These are phyloP conservation scores for Mycena filopes DNA, from an alignment of 768 basidiomycete genomes.

Conservation along the genomic window DNA sequence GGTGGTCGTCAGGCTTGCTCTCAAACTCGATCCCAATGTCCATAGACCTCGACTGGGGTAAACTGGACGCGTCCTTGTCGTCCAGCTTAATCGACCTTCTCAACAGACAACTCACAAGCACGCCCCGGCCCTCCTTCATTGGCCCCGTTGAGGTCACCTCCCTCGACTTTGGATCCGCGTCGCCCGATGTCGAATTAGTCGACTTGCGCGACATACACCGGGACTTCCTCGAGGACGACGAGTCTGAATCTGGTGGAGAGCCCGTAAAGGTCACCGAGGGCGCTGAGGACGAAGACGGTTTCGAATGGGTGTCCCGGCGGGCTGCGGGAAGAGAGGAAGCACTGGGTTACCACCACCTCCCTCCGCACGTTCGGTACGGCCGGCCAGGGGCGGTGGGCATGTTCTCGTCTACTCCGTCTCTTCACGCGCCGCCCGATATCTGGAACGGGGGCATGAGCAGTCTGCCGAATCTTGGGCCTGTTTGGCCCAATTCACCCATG, in stretches of 20 bases:
- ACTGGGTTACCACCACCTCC: constrained; percentile 75
- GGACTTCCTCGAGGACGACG: constrained; percentile 91
- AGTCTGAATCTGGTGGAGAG: constrained; percentile 61
- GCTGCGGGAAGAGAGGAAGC: constrained; percentile 66
- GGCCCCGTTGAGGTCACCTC: constrained; percentile 90
- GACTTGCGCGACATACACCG: constrained; percentile 94
- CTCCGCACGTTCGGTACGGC: constrained; percentile 78
- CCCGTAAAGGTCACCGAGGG: constrained; percentile 65
- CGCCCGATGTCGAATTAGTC: constrained; percentile 89
- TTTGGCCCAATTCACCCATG: constrained; percentile 41
- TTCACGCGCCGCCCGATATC: constrained; percentile 55
- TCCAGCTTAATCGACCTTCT: constrained; percentile 76
- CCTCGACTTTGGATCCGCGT: constrained; percentile 85
- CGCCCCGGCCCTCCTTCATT: constrained; percentile 90
- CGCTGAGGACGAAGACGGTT: constrained; percentile 76
- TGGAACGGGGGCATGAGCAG: constrained; percentile 55
- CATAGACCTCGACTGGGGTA: constrained; percentile 93
- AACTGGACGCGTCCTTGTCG: constrained; percentile 80
- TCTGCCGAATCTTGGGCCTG: constrained; percentile 48
- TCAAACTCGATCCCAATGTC: constrained; percentile 68
- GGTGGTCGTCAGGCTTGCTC: neutral
- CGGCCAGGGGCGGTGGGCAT: constrained; percentile 66
- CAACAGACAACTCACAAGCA: constrained; percentile 78
- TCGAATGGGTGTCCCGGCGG: constrained; percentile 83
- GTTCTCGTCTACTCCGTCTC: constrained; percentile 63